Base-by-base conservation (phyloP, 331 rosid genomes). In the Quercus tomentella region DNA sequence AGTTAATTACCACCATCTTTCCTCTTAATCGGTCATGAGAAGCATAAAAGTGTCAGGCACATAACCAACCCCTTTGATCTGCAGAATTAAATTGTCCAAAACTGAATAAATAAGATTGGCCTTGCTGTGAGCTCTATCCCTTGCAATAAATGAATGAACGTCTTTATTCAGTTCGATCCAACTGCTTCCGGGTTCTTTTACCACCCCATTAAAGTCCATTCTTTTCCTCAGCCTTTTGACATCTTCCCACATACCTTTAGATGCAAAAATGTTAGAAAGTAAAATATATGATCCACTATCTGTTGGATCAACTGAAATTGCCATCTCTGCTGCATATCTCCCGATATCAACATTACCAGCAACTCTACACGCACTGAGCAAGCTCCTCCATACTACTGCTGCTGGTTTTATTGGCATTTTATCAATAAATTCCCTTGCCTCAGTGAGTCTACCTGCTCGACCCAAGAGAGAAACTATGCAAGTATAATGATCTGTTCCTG, bases 201-300 rank as follows among this genome's bases (percentile, higher is more conserved):
- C 88, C 45, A 91, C 91, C 65, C 92, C 93, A 20, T 65, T 85
- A 7, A 26, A 76, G 45, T 92, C 94, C 98, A 94, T 90, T 81
- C 80, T 86, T 70, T 78, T 84, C 84, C 97, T 91, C 57, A 94
- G 78, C 84, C 65, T 86, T 66, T 73, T 89, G 17, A 86, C 98
- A 86, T 91, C 87, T 77, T 16, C 80, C 98, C 98, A 92, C 97
- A 89, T 91, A 22, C 94, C 93, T 86, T 89, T 88, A 14, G 98
- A 88, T 72, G 98, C 98, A 87, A 82, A 94, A 76, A 94, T 89
- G 81, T 92, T 92, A 37, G 98, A 91, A 82, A 94, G 97, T 72
- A 94, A 78, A 54, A 84, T 78, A 72, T 94, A 94, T 5, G 97
- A 88, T 81, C 97, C 97, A 78, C 97, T 89, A 78, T 94, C 98